Evolutionary conservation across 1,284 basidiomycete species (phyloP), one percentile per base, ranked within the genome.

Genomic region (Agroathelia rolfsii): DNA sequence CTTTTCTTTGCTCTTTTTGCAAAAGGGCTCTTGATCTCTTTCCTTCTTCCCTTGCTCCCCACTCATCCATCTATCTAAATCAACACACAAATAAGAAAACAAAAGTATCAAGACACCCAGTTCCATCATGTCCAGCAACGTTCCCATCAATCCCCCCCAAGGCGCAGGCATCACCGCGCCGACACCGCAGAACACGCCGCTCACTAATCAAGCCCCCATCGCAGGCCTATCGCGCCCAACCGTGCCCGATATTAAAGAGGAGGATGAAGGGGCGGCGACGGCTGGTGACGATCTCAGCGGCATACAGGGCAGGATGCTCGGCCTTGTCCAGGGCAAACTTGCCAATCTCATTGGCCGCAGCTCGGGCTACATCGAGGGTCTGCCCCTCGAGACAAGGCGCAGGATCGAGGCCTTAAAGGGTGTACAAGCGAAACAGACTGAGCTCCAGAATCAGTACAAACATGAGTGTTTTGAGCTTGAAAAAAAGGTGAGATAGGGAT

Each of bases 391-490:
- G 36, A 76, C 94, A 48, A 88, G 86, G 61, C 69, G 80, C 54
- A 84, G 80, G 49, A 66, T 97, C 51, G 86, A 94, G 61, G 94
- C 81, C 24, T 69, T 98, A 50, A 95, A 96, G 61, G 94, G 92
- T 39, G 71, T 98, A 26, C 93, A 97, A 61, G 78, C 79, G 45
- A 83, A 93, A 65, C 90, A 96, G 62, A 78, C 79, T 49, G 86
- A 92, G 55, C 74, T 97, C 37, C 89, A 96, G 59, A 84, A 85
- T 51, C 76, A 93, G 67, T 95, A 94, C 74, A 96, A 97, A 64
- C 77, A 82, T 52, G 94, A 97, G 62, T 89, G 92, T 51, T 72
- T 96, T 38, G 90, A 94, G 61, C 73, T 98, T 37, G 93, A 98
- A 70, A 92, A 93, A 69, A 95, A 95, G 70, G 87, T 87, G 45